phyloP scores from a whole-genome alignment of 2,329 filamentous ascomycete genomes.

The Anthostomella pinea region DNA sequence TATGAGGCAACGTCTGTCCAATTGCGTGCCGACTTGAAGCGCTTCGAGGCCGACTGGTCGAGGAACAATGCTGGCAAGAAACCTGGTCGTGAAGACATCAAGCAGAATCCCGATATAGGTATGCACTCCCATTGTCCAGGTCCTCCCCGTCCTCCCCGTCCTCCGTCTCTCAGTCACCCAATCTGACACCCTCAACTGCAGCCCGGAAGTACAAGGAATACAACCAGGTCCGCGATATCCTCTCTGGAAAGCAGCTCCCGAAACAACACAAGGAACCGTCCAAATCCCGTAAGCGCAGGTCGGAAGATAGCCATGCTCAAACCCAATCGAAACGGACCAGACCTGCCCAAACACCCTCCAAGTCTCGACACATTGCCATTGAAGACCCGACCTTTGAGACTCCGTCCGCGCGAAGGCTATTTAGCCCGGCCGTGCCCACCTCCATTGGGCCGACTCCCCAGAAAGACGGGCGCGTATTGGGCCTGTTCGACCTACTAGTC shows the following conservation, averaged over 20 bases:
- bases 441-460: conserved; percentile 77
- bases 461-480: conserved; percentile 71
- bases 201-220: conserved; percentile 76
- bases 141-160: no score
- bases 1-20: conserved; percentile 51
- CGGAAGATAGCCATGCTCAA: conserved; percentile 34
- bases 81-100: conserved; percentile 72
- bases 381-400: conserved; percentile 46
- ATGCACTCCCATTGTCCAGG: conserved; percentile 28
- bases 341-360: conserved; percentile 47
- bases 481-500: conserved; percentile 69
- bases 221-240: conserved; percentile 59
- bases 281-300: conserved; percentile 40
- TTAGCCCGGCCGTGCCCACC: conserved; percentile 57
- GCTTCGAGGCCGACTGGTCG: conserved; percentile 70
- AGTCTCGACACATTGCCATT: conserved; percentile 26
- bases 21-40: conserved; percentile 68
- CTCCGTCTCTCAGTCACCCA: no score
- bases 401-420: conserved; percentile 57
- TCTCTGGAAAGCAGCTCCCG: conserved; percentile 50
- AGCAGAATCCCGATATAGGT: conserved; percentile 69
- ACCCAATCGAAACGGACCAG: conserved; percentile 53
- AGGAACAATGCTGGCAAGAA: conserved; percentile 62
- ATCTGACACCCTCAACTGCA: conserved; percentile 28
- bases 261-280: conserved; percentile 37